phyloP scores from a whole-genome alignment of 805 yeast species.

The Candida manassasensis region DNA sequence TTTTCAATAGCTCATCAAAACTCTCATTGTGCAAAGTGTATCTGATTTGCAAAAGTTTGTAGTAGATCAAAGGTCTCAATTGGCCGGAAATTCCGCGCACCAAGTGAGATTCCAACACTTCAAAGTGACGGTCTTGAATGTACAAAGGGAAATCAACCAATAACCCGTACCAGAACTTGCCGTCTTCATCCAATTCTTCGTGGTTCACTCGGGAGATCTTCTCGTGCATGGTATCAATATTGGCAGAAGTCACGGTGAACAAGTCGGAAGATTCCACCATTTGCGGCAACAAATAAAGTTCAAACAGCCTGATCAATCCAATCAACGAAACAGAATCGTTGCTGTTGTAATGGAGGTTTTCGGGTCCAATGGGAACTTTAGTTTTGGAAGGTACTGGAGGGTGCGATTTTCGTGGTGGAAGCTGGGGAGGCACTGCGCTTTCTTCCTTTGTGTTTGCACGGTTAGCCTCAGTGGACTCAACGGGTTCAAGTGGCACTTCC shows the following conservation, averaged over 20 bases:
- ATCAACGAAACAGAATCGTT: conserved; percentile 19
- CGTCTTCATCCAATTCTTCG: background rate
- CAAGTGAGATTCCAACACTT: conserved; percentile 19
- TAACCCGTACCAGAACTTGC: conserved; percentile 8
- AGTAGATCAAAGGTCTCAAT: conserved; percentile 28
- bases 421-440: background rate
- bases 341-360: conserved; percentile 13
- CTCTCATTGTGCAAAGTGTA: conserved; percentile 23
- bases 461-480: too few relatives aligned
- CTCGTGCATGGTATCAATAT: conserved; percentile 9
- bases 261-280: conserved; percentile 26
- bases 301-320: conserved; percentile 21
- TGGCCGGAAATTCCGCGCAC: conserved; percentile 26
- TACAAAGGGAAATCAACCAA: conserved; percentile 7
- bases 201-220: conserved; percentile 6
- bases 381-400: background rate
- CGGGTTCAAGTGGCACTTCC: too few relatives aligned
- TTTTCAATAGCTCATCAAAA: conserved; percentile 25
- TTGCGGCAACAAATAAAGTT: conserved; percentile 18
- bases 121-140: conserved; percentile 3
- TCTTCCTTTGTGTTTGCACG: background rate
- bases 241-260: conserved; percentile 11
- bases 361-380: too few relatives aligned
- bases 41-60: conserved; percentile 27
- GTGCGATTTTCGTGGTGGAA: background rate